Base-by-base conservation (phyloP, 176 grass and related monocot genomes). In the Ananas comosus region DNA sequence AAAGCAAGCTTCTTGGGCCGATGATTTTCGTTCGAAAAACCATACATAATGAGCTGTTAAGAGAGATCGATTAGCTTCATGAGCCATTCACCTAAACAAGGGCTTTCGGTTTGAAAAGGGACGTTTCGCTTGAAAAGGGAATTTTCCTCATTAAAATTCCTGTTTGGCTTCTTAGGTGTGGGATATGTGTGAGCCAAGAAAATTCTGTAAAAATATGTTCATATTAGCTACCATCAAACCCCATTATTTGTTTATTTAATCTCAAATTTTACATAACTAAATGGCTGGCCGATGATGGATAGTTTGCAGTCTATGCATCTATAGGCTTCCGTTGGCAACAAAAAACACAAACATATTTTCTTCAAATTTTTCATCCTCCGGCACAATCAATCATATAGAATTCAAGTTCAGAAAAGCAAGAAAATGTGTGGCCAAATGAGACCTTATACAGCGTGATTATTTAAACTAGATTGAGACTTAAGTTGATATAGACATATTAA, bases 1-100 rank as follows among this genome's bases (percentile, higher is more conserved):
- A 68, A 16, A 24, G 94, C 75, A 75, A 79, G 85, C 80, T 70
- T 99, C 67, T 75, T 99, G 65, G 87, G 75, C 63, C 87, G 79
- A 74, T 87, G 82, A 90, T 85, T 90, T 75, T 99, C 94, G 76
- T 87, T 83, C 63, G 78, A 64, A 68, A 92, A 93, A 78, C 87
- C 87, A 74, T 83, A 86, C 70, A 99, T 80, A 85, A 13, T 88
- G 53, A 99, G 80, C 94, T 99, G 82, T 75, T 75, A 71, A 65
- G 51, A 78, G 19, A 69, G 49, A 78, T 52, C 65, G 11, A 78
- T 78, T 68, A 64, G 54, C 16, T 61, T 61, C 56, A 61, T 9
- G 2, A 61, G 0, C 33, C 33, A 22, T 16, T 59, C 14, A 19
- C 5, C 22, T 61, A 22, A 59, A 61, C 17, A 61, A 61, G 56